Base-by-base conservation (phyloP, 1,284 basidiomycete species). In the Ceratobasidium sp. region DNA sequence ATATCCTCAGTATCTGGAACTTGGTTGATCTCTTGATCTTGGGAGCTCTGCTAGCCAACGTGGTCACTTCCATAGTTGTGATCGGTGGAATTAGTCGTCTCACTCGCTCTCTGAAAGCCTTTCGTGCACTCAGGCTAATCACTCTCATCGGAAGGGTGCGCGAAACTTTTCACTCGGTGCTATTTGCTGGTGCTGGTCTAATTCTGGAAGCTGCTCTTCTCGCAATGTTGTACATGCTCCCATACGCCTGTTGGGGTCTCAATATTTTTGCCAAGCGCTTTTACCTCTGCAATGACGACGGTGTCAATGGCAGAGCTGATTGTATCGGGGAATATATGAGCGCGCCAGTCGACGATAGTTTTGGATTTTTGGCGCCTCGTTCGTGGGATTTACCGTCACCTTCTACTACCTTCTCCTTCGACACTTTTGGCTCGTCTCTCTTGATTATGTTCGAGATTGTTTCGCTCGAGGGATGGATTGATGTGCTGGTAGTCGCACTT, bases 391-490 rank as follows among this genome's bases (percentile, higher is more conserved):
- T 97, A 82, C 96, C 97, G 10, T 89, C 89, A 1, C 92, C 92
- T 15, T 94, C 94, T 13, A 96, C 95, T 4, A 89, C 89, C 1
- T 99, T 97, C 86, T 94, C 93, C 0, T 99, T 99, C 82, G 97
- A 99, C 84, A 91, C 89, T 23, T 99, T 99, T 86, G 89, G 91
- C 13, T 87, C 92, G 4, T 94, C 95, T 0, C 87, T 99, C 64
- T 89, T 99, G 69, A 98, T 99, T 82, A 88, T 99, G 2, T 99
- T 99, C 82, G 97, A 99, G 85, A 97, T 98, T 82, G 95, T 99
- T 52, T 98, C 96, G 0, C 87, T 98, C 64, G 95, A 98, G 85
- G 97, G 97, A 2, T 99, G 97, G 97, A 91, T 94, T 50, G 94
- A 97, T 83, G 97, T 97, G 71, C 94, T 98, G 93, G 86, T 86